phyloP scores from a whole-genome alignment of 2,329 filamentous ascomycete genomes.

The Ophiostoma perfectum region DNA sequence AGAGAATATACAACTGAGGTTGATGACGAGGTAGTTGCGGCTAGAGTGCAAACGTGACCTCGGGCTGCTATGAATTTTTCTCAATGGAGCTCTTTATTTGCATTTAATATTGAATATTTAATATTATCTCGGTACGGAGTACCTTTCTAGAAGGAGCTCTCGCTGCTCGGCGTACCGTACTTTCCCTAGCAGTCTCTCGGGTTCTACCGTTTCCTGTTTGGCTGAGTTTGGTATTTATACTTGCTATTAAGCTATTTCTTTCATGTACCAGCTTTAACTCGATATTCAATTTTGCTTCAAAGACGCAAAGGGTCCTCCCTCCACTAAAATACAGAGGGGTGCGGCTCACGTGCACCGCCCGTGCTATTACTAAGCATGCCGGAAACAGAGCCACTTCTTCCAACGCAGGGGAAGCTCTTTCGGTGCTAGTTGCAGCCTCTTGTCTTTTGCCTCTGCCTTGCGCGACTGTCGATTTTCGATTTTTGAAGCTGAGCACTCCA shows the following conservation, averaged over 20 bases:
- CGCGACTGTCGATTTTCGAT: neutral
- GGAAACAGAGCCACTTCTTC: neutral
- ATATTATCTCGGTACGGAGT: neutral
- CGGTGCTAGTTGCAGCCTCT: neutral
- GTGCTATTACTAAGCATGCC: neutral
- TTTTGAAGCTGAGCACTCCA: neutral
- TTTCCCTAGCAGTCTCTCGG: slow-evolving; percentile 7
- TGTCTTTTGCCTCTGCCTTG: neutral
- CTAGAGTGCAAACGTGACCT: neutral
- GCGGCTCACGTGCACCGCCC: neutral
- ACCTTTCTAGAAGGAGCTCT: neutral
- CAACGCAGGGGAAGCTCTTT: slow-evolving; percentile 12
- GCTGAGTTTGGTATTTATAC: neutral
- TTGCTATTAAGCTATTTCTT: neutral
- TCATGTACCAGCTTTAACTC: neutral
- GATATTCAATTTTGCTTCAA: neutral
- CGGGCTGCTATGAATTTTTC: slow-evolving; percentile 4
- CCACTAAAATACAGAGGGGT: neutral
- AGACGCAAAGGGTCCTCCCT: neutral
- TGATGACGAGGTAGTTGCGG: neutral
- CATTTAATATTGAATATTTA: neutral
- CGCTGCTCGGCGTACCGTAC: neutral
- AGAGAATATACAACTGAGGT: neutral
- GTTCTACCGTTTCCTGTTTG: neutral
- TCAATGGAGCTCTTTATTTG: slow-evolving; percentile 12